Base-by-base conservation (phyloP, 805 yeast genomes). In the Komagataella mondaviorum region DNA sequence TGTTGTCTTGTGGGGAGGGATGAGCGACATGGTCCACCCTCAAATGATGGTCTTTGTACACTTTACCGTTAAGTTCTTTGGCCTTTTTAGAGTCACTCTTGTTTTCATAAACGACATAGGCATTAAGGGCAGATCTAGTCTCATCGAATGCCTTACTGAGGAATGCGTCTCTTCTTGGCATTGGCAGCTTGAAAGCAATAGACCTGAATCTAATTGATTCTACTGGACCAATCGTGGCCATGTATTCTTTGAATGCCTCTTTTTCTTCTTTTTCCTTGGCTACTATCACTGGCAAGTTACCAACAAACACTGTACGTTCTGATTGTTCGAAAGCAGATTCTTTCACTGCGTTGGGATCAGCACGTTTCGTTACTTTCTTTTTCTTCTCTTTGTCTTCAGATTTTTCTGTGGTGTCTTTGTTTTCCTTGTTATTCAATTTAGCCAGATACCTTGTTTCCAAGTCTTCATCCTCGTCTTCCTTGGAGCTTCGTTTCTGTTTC, bases 21-120 rank as follows among this genome's bases (percentile, higher is more conserved):
- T 89, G 96, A 0, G 95, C 78, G n/a, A 90, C 85, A 53, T 89
- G 89, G 64, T 93, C 99, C 10, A 91, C 91, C 62, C 97, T 77
- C 48, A 93, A 60, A 65, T 93, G 99, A 63, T 81, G 81, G 49
- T 77, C 77, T 52, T 75, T 73, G 63, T 88, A 85, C 10, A 84
- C 71, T 4, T 71, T 61, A 46, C 87, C 95, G 62, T 93, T 93
- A 50, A 83, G 64, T 48, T 63, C 58, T 4, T 71, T 66, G 4
- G 76, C 72, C 54, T 73, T 75, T 49, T 67, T 52, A 0, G 82
- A 77, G 12, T 72, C 67, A 45, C 67, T 71, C 57, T 77, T 78
- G 22, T 73, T 73, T 51, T 74, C 73, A 69, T 76, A 91, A 3
- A 93, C 98, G 48, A 91, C 73, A 63, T 93, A 93, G 14, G 96